Conservation (phyloP, 2,329 filamentous ascomycete genomes). For the Colletotrichum melonis region DNA sequence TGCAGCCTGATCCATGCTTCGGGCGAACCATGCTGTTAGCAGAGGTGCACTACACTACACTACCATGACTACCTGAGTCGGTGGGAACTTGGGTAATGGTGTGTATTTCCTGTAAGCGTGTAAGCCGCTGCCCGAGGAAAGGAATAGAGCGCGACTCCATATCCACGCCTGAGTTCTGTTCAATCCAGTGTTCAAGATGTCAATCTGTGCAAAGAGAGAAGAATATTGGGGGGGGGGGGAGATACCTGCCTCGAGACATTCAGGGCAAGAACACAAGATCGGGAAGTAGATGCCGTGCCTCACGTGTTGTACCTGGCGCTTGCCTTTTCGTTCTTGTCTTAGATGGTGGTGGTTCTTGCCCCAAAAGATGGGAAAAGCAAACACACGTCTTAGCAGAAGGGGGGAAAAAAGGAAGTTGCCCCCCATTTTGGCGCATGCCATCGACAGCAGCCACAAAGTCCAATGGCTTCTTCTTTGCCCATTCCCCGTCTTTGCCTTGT, state of each 20-base stretch:
- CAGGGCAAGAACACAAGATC: not conserved
- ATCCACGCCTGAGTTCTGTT: not conserved
- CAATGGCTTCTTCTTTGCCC: not conserved
- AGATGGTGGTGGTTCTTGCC: not conserved
- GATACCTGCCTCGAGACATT: not conserved
- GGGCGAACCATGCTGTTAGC: conserved; percentile 9
- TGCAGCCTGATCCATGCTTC: conserved; percentile 30
- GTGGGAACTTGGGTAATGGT: not conserved
- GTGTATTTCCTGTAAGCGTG: not conserved
- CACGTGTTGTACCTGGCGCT: not conserved
- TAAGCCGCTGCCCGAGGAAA: not conserved
- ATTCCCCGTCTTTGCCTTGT: conserved; percentile 12
- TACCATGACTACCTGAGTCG: not conserved
- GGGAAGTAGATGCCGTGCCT: not conserved
- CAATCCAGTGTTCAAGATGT: not conserved
- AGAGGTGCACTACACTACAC: no score
- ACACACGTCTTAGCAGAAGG: not conserved
- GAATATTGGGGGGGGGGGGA: not conserved
- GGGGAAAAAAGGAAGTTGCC: conserved; percentile 4
- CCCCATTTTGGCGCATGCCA: conserved; percentile 18
- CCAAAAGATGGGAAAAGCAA: not conserved
- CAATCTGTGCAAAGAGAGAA: not conserved
- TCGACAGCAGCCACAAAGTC: not conserved
- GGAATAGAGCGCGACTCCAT: not conserved
- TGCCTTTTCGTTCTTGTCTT: not conserved